A percentile compares a stretch with the other conserved stretches of the same genome.
Conservation (phyloP, 352 stramenopile genomes). For the Pythium aphanidermatum region DNA sequence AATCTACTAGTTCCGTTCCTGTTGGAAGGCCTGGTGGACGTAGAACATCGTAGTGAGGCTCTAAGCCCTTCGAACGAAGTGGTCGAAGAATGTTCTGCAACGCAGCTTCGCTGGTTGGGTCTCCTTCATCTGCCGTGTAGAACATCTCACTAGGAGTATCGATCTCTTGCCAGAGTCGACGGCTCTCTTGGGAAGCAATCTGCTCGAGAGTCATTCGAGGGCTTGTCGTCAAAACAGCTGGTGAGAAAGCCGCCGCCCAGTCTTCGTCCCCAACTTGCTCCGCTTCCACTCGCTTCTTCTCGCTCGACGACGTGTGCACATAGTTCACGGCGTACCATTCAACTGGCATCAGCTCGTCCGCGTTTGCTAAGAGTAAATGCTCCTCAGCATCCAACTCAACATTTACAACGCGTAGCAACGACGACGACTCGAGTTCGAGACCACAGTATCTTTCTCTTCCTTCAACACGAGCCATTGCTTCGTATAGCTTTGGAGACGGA, state of each 20-base stretch:
- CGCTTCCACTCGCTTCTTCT: conserved; percentile 28
- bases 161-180: conserved; percentile 12
- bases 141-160: conserved; percentile 14
- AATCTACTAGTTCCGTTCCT: conserved; percentile 12
- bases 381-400: conserved; percentile 74
- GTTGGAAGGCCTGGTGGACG: conserved; percentile 32
- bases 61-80: conserved; percentile 49
- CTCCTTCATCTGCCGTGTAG: conserved; percentile 10
- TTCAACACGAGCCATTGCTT: conserved; percentile 35
- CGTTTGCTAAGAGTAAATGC: conserved; percentile 75
- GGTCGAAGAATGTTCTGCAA: conserved; percentile 8
- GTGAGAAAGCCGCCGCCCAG: conserved; percentile 20
- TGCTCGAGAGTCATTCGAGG: conserved; percentile 13
- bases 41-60: conserved; percentile 53
- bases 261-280: conserved; percentile 12
- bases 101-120: not conserved
- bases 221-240: not conserved
- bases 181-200: conserved; percentile 7
- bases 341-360: conserved; percentile 74
- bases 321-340: conserved; percentile 85
- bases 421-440: conserved; percentile 31
- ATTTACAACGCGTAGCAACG: conserved; percentile 46
- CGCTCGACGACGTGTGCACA: conserved; percentile 54
- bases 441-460: conserved; percentile 40
- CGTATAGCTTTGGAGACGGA: conserved; percentile 4